Base-by-base conservation (phyloP, 768 basidiomycete genomes). In the Podaxis rugospora region DNA sequence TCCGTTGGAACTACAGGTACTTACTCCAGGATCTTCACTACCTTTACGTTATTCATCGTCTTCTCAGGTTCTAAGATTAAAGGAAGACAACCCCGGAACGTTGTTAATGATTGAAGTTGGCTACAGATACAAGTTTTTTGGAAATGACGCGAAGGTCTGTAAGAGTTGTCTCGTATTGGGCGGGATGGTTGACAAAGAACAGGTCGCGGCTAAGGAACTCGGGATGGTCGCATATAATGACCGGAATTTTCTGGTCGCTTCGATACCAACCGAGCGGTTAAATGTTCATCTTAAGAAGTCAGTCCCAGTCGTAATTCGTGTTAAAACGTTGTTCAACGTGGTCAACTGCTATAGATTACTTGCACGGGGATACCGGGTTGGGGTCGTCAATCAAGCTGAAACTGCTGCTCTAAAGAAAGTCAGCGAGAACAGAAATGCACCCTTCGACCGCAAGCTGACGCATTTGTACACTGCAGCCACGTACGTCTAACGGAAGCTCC, bases 341-440 rank as follows among this genome's bases (percentile, higher is more conserved):
- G 46, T 57, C 7, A 27, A 39, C 42, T 16, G 53, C 59, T 23
- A 25, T 23, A 75, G 93, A 63, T 77, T 95, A 14, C 77, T 95
- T 28, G 85, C 90, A 4, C 82, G 83, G 61, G 93, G 93, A 0
- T 78, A 92, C 69, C 88, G 90, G 71, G 92, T 94, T 39, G 93
- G 94, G 1, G 82, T 95, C 28, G 87, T 93, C 1, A 79, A 85
- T 23, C 94, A 95, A 69, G 82, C 80, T 0, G 93, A 95, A 72
- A 95, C 94, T 0, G 91, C 93, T 16, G 93, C 93, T 0, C 78
- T 95, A 52, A 95, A 95, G 76, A 93, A 91, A 74, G 85, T 78
- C 2, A 78, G 90, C 51, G 88, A 90, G 62, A 93, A 86, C 62
- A 82, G 85, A 55, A 89, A 87, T 65, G 78, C 81, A 0, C 83